Evolutionary conservation across 257 asterid genomes (phyloP).

Genomic region (Catharanthus roseus): DNA sequence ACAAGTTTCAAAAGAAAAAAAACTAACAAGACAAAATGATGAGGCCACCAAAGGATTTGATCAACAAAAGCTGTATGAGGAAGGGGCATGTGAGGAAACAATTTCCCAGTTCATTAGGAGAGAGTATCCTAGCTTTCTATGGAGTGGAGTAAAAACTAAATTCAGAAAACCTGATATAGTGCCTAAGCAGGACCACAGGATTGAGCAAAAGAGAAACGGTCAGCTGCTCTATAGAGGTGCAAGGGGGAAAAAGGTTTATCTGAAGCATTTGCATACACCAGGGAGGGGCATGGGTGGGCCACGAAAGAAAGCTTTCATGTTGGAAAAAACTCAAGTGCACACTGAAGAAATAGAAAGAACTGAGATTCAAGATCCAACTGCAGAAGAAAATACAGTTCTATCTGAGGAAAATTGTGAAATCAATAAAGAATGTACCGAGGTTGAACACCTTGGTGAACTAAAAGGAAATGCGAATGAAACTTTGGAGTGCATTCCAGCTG

Average conservation of each 20-base stretch:
- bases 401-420: neutral
- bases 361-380: neutral
- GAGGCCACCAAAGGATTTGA: neutral
- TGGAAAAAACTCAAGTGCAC: neutral
- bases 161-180: neutral
- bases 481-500: neutral
- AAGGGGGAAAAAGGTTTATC: neutral
- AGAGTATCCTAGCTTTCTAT: slow-evolving; percentile 11
- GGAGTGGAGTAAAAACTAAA: neutral
- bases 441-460: neutral
- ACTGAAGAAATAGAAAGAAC: neutral
- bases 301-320: slow-evolving; percentile 1
- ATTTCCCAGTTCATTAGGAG: slow-evolving; percentile 39
- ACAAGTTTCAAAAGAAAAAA: neutral
- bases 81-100: slow-evolving; percentile 42
- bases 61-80: slow-evolving; percentile 10
- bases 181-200: neutral
- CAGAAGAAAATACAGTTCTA: neutral
- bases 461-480: neutral
- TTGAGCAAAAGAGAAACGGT: neutral
- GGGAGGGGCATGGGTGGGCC: slow-evolving; percentile 12
- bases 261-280: neutral
- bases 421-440: neutral
- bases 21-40: neutral
- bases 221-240: slow-evolving; percentile 1